Percentiles rank a stretch among this genome's conserved stretches.
Conservation (phyloP, 2,329 filamentous ascomycete genomes). For the Xylaria multiplex region DNA sequence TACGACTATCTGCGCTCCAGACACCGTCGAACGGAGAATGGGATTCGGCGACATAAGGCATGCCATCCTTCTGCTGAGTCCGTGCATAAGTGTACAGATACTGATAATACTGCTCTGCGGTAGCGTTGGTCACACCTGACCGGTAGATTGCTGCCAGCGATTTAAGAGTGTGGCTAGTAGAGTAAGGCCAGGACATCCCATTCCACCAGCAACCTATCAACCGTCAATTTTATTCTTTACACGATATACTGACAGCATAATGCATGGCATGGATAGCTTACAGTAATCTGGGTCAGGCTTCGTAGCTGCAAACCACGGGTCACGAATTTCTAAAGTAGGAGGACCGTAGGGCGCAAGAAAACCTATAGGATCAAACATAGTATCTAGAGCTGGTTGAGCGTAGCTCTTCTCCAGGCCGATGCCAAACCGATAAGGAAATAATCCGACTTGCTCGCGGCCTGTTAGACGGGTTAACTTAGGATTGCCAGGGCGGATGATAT, state of each 20-base stretch:
- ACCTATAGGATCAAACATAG: slow-evolving; percentile 50
- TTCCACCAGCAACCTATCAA: slow-evolving; percentile 55
- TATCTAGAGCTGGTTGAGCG: slow-evolving; percentile 48
- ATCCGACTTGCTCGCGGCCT: slow-evolving; percentile 55
- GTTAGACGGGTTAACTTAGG: slow-evolving; percentile 49
- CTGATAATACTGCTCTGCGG: slow-evolving; percentile 51
- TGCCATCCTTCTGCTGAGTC: slow-evolving; percentile 54
- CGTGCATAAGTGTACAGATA: slow-evolving; percentile 53
- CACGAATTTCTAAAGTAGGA: slow-evolving; percentile 55
- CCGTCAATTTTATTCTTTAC: slow-evolving; percentile 23
- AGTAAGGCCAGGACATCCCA: slow-evolving; percentile 58
- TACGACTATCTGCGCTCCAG: slow-evolving; percentile 52
- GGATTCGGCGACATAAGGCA: slow-evolving; percentile 57
- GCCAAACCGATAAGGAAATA: slow-evolving; percentile 55
- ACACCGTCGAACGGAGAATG: slow-evolving; percentile 53
- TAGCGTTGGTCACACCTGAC: slow-evolving; percentile 49
- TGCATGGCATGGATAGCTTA: slow-evolving; percentile 25
- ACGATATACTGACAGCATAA: neutral
- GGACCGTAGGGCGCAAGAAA: slow-evolving; percentile 54
- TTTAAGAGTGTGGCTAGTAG: slow-evolving; percentile 54
- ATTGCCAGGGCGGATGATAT: slow-evolving; percentile 51
- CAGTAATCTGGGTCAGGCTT: slow-evolving; percentile 47
- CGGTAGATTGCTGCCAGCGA: slow-evolving; percentile 53
- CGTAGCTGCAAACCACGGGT: slow-evolving; percentile 52
- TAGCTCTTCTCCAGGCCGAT: slow-evolving; percentile 50